These are phyloP conservation scores for Globisporangium radiosum DNA, from an alignment of 352 stramenopile genomes.

Conservation along the genomic window DNA sequence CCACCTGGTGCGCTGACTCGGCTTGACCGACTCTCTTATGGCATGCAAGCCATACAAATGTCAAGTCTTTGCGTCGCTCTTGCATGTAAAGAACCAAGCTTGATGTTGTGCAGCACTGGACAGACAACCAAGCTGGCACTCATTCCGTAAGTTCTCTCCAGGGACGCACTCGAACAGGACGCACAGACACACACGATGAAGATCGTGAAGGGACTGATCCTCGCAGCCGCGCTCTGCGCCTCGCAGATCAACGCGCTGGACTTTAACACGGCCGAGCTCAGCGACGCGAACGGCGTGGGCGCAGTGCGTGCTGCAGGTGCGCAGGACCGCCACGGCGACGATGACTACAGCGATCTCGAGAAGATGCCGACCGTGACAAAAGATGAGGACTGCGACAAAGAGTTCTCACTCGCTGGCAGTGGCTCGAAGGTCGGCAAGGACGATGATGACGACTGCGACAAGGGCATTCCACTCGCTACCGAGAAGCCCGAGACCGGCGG, in stretches of 20 bases:
- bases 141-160: slow-evolving; percentile 12
- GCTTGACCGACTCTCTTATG: slow-evolving; percentile 9
- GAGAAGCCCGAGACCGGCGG: slow-evolving; percentile 9
- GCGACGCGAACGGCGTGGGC: slow-evolving; percentile 11
- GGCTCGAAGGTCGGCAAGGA: slow-evolving; percentile 3
- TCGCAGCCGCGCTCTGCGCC: slow-evolving; percentile 46
- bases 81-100: not conserved
- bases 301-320: slow-evolving; percentile 19
- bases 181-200: slow-evolving; percentile 21
- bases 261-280: slow-evolving; percentile 24
- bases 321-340: slow-evolving; percentile 7
- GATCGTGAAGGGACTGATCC: slow-evolving; percentile 37
- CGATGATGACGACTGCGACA: slow-evolving; percentile 10
- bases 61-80: slow-evolving; percentile 1
- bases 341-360: slow-evolving; percentile 1
- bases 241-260: slow-evolving; percentile 48
- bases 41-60: slow-evolving; percentile 1
- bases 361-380: slow-evolving; percentile 5
- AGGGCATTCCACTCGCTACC: slow-evolving; percentile 10
- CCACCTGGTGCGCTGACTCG: slow-evolving; percentile 12
- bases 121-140: not conserved
- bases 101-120: too few species aligned
- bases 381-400: slow-evolving; percentile 25
- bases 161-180: not conserved
- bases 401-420: slow-evolving; percentile 26